A percentile compares a stretch with the other conserved stretches of the same genome.
Conservation (phyloP, 1,139 yeast genomes). For the Sugiyamaella novakii region DNA sequence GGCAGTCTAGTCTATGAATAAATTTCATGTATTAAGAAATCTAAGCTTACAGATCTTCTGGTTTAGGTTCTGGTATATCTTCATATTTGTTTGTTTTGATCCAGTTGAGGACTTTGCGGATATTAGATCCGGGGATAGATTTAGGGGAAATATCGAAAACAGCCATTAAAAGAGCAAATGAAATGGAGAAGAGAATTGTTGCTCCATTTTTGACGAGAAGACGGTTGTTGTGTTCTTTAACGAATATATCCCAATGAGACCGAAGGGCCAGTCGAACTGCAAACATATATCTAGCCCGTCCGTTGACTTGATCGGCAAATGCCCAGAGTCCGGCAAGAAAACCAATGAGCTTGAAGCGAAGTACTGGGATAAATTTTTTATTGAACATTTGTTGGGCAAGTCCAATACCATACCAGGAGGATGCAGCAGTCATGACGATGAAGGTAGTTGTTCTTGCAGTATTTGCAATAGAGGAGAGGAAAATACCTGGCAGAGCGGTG, state of each 20-base stretch:
- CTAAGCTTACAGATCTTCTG: too few species aligned
- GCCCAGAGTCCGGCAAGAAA: conserved; percentile 48
- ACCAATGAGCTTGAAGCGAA: conserved; percentile 45
- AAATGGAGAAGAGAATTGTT: conserved; percentile 39
- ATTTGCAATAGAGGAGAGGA: conserved; percentile 32
- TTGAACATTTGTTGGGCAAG: conserved; percentile 40
- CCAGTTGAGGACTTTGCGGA: conserved; percentile 42
- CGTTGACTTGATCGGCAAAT: conserved; percentile 41
- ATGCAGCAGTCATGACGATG: conserved; percentile 43
- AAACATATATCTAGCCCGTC: conserved; percentile 43
- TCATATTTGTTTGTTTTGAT: conserved; percentile 37
- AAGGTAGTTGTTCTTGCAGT: conserved; percentile 40
- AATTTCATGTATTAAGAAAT: too few species aligned
- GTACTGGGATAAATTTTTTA: conserved; percentile 37
- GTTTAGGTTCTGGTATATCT: conserved; percentile 34
- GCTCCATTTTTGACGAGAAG: conserved; percentile 40
- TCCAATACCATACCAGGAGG: conserved; percentile 48
- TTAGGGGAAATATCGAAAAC: conserved; percentile 41
- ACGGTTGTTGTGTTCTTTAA: conserved; percentile 33
- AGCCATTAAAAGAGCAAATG: conserved; percentile 42
- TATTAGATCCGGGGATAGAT: conserved; percentile 40
- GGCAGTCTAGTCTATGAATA: too few species aligned
- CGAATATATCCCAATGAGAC: conserved; percentile 43
- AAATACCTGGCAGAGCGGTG: conserved; percentile 14
- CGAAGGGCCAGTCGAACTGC: conserved; percentile 43